Conservation (phyloP, 768 basidiomycete genomes). For the Rhodotorula graminis region DNA sequence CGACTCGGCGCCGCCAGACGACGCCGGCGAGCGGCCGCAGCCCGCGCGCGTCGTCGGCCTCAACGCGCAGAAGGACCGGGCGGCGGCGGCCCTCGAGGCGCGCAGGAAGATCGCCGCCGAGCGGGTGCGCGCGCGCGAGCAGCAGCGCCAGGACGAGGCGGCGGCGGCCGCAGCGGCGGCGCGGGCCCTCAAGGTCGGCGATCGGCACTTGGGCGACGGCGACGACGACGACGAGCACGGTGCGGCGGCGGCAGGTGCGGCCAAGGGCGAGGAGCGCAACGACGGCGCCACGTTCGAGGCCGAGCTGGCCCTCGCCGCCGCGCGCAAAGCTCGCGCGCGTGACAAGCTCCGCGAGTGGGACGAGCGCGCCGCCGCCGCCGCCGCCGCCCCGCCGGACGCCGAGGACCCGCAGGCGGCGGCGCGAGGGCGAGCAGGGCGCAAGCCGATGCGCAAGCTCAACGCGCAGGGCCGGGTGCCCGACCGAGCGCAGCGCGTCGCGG, state of each 20-base stretch:
- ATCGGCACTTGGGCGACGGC: no score
- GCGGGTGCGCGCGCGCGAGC: no score
- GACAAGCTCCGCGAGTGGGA: slow-evolving; percentile 10
- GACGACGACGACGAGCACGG: neutral
- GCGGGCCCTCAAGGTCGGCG: neutral
- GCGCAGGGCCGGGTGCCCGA: neutral
- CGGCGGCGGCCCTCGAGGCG: no score
- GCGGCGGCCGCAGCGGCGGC: neutral
- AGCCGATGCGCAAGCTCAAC: neutral
- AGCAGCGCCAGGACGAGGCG: neutral
- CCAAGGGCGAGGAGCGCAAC: neutral
- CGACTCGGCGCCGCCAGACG: no score
- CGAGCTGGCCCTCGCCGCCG: neutral
- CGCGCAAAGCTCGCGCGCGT: neutral
- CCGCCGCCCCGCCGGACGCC: neutral
- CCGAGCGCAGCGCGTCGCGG: neutral
- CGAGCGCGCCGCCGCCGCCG: neutral
- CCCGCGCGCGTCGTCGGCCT: no score
- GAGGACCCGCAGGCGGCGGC: neutral
- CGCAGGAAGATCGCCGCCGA: no score
- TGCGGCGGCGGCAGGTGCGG: neutral
- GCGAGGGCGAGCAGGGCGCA: neutral
- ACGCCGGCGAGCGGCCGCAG: no score
- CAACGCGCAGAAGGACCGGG: no score
- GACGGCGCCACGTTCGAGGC: neutral